Conservation (phyloP, 2,329 filamentous ascomycete genomes). For the Grosmannia clavigera region DNA sequence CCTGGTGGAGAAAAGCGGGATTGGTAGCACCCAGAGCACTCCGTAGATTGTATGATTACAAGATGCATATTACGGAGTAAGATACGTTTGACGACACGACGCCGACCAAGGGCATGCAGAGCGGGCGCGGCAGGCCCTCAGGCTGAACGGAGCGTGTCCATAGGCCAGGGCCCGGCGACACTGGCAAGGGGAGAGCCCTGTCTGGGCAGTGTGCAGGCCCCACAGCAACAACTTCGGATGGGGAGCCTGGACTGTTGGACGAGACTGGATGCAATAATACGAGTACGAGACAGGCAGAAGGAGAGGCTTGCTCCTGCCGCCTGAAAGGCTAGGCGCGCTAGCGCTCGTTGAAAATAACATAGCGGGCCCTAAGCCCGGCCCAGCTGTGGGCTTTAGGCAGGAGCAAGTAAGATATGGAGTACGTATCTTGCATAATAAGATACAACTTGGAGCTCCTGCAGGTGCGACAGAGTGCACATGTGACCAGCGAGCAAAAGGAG, state of each 20-base stretch:
- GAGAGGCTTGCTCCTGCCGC: background rate
- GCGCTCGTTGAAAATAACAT: background rate
- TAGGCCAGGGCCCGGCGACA: background rate
- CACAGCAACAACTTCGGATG: background rate
- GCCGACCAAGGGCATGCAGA: too few relatives aligned
- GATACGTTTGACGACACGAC: too few relatives aligned
- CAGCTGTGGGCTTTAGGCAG: too few relatives aligned
- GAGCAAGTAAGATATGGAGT: background rate
- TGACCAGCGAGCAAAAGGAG: background rate
- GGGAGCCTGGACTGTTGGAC: background rate
- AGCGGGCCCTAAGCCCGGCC: background rate
- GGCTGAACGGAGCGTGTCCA: background rate
- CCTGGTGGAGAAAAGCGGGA: too few relatives aligned
- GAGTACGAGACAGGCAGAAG: background rate
- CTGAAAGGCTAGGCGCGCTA: background rate
- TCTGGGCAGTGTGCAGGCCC: background rate
- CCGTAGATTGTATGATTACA: too few relatives aligned
- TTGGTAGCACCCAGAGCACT: too few relatives aligned
- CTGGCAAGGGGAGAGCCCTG: background rate
- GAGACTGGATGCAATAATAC: background rate
- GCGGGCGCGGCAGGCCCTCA: background rate
- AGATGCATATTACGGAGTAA: too few relatives aligned
- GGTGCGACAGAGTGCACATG: background rate
- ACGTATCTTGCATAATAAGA: background rate
- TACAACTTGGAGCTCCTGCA: background rate